Base-by-base conservation (phyloP, 306 rosid genomes). In the Cicer chorassanicum region DNA sequence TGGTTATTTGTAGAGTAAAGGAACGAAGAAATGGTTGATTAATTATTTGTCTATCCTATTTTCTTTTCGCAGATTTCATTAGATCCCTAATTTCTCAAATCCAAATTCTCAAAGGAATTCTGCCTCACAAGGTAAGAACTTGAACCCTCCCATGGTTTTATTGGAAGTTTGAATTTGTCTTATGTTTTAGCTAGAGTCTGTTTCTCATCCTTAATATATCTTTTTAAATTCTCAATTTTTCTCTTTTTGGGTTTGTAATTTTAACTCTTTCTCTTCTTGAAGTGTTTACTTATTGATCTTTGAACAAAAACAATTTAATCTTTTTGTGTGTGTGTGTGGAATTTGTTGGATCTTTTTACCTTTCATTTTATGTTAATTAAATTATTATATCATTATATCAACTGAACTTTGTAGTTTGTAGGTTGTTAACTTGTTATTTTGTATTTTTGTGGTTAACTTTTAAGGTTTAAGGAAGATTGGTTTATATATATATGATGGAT, bases 291-390 rank as follows among this genome's bases (percentile, higher is more conserved):
- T 54, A 8, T 44, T 72, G 4, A 21, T 2, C 24, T 1, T 51
- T 12, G 44, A 10, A 10, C 63, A 45, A 36, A 36, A n/a, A 77
- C 18, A 45, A 19, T 16, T 13, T n/a, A 57, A 6, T 43, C 62
- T 24, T 48, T 45, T 65, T 51, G 63, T 14, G 2, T 56, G 40
- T 57, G 9, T 68, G n/a, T 61, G 36, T 46, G n/a, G 12, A 38
- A 9, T 43, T 65, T 13, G 21, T 65, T 72, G 55, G 65, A 40
- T 71, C 43, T 1, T 64, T 3, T 60, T 61, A 65, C 12, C 12
- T 79, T 74, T 51, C 8, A 0, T 69, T 2, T 68, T 7, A 14
- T 68, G 13, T 56, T 4, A 53, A 57, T 76, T 42, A 74, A 49
- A 50, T 50, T 68, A 8, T 7, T 49, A 18, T 55, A 12, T 10